Evolutionary conservation across 805 yeast species (phyloP).

Genomic region (Pichia eremophila): DNA sequence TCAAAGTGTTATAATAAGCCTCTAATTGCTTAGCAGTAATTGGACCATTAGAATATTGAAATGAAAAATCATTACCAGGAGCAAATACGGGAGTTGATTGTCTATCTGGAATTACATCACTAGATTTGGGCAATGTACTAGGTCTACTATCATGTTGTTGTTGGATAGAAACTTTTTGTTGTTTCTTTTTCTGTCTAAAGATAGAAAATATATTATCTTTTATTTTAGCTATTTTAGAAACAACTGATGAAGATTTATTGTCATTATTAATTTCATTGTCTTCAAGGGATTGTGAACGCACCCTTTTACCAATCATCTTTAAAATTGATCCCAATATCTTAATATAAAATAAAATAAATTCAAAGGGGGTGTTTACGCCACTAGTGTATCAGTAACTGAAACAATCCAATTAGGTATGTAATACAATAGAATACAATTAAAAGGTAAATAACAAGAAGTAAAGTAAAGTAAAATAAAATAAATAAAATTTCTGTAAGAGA

Average conservation of each 20-base stretch:
- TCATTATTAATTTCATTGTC: neutral
- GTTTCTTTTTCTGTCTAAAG: slow-evolving; percentile 2
- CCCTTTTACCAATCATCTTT: slow-evolving; percentile 4
- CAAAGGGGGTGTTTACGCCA: no score
- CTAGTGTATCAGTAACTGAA: no score
- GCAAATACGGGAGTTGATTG: neutral
- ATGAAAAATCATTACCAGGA: neutral
- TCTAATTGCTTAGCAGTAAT: slow-evolving; percentile 22
- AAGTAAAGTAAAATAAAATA: no score
- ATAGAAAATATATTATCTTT: slow-evolving; percentile 8
- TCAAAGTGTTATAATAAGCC: slow-evolving; percentile 20
- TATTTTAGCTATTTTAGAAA: slow-evolving; percentile 14
- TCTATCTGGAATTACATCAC: neutral
- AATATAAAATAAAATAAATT: no score
- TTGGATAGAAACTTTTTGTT: neutral
- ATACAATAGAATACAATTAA: no score
- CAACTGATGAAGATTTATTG: neutral
- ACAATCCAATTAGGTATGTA: no score
- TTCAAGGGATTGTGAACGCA: slow-evolving; percentile 6
- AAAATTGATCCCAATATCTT: neutral
- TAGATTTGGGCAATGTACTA: no score
- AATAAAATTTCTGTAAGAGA: no score
- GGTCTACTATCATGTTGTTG: neutral
- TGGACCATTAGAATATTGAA: slow-evolving; percentile 4
- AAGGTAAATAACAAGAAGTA: no score